phyloP scores from a whole-genome alignment of 108 stramenopile genomes.

The Aureococcus anophagefferens region DNA sequence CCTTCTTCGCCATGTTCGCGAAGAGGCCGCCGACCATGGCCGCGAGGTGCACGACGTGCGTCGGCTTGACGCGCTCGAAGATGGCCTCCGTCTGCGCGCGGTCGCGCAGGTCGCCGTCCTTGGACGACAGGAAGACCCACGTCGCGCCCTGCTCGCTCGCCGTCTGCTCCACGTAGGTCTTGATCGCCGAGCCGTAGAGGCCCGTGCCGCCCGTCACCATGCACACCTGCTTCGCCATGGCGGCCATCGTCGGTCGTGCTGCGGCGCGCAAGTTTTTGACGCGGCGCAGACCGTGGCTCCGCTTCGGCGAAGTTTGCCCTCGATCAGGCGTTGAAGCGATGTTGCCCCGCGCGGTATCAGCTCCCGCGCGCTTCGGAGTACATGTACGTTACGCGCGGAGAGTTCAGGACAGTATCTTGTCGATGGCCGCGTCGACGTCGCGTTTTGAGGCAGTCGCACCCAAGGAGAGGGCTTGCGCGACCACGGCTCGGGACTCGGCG shows the following conservation, averaged over 20 bases:
- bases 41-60: constrained; percentile 96
- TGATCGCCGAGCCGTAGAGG: constrained; percentile 84
- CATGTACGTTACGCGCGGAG: no score
- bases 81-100: constrained; percentile 70
- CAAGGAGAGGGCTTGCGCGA: no score
- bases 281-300: no score
- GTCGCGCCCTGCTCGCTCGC: constrained; percentile 42
- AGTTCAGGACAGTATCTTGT: no score
- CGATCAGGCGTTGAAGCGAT: no score
- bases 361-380: no score
- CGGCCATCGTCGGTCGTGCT: no score
- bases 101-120: constrained; percentile 71
- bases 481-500: no score
- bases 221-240: constrained; percentile 45
- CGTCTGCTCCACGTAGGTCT: constrained; percentile 52
- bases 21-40: constrained; percentile 96
- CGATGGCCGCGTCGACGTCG: no score
- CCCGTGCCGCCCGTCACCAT: constrained; percentile 96
- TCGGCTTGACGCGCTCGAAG: constrained; percentile 85
- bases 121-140: constrained; percentile 67
- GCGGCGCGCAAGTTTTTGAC: constrained; percentile 2
- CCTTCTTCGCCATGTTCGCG: constrained; percentile 52
- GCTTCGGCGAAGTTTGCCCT: no score
- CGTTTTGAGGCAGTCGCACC: no score
- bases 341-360: no score